Evolutionary conservation across 768 basidiomycete genomes (phyloP), one percentile per base, ranked within the genome.

Genomic region (Podaxis rugospora): DNA sequence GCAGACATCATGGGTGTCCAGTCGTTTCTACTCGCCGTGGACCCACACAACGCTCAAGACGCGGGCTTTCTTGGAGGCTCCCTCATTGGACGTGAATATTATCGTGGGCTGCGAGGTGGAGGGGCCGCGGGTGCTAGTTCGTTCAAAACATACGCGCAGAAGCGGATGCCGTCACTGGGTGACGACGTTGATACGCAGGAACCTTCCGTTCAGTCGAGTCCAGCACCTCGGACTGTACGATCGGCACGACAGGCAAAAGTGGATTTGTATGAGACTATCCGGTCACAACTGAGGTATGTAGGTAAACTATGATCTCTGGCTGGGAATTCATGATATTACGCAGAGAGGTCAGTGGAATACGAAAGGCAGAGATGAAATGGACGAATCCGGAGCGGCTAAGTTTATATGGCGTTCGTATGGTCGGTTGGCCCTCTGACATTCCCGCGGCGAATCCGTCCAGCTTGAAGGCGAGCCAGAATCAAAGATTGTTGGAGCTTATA

Each of bases 361-460:
- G 83, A 10, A 84, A 78, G 57, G 87, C 88, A 21, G 88, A 89
- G 66, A 89, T 89, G 88, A 88, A 85, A 69, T 89, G 88, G 88
- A 83, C 84, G 7, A 87, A 86, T 67, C 87, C 81, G 53, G 80
- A 83, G 25, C 77, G 82, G 47, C 68, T 89, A 54, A 74, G 78
- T 64, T 66, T 74, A 5, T 88, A 87, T 64, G 84, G 83, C 9
- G 83, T 89, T 35, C 79, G 75, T 56, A 69, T 89, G 49, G 75
- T 83, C 13, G 88, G 88, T 44, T 89, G 88, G 88, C 88, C 88
- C 9, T 62, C 76, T 23, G 73, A 73, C 32, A 77, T 89, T 23
- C 86, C 86, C 5, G 70, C 74, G 23, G 81, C 82, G 64, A 89
- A 88, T 64, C 88, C 88, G 5, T 88, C 87, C 28, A 72, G 78